Evolutionary conservation across 768 basidiomycete species (phyloP).

Genomic region (Gloeopeniophorella convolvens): DNA sequence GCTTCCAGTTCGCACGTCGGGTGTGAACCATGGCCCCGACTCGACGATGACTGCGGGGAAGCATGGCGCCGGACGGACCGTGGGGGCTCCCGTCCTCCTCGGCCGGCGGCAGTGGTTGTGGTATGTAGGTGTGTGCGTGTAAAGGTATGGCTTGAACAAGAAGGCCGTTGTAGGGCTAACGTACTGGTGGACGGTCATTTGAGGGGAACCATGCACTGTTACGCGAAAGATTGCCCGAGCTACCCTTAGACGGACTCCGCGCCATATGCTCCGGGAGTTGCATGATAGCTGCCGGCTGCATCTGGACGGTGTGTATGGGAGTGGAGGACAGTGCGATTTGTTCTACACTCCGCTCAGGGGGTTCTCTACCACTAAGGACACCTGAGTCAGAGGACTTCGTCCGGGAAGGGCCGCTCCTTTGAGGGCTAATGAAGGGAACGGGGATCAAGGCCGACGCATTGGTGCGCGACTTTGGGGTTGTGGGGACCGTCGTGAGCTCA

Average conservation of each 20-base stretch:
- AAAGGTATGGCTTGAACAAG: too few relatives aligned
- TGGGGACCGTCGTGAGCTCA: constrained; percentile 14
- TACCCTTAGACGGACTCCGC: constrained; percentile 2
- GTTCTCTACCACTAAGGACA: neutral
- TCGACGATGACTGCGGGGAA: neutral
- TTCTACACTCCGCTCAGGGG: constrained; percentile 2
- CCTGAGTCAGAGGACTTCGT: neutral
- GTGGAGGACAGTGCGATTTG: constrained; percentile 17
- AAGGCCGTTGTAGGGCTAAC: neutral
- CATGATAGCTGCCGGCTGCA: constrained; percentile 19
- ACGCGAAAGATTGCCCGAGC: constrained; percentile 1
- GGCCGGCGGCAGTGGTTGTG: neutral
- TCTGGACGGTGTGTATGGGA: constrained; percentile 18
- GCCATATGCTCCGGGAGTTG: constrained; percentile 14
- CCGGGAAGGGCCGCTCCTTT: neutral
- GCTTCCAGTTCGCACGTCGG: neutral
- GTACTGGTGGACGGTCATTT: constrained; percentile 4
- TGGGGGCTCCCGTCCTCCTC: neutral
- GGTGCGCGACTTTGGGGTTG: constrained; percentile 5
- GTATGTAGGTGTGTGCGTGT: neutral
- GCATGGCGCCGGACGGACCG: too few relatives aligned
- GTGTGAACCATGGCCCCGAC: neutral
- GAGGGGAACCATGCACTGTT: neutral
- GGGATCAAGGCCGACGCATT: neutral
- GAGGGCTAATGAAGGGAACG: neutral